Base-by-base conservation (phyloP, 2,329 filamentous ascomycete species). In the Fusarium sp. region DNA sequence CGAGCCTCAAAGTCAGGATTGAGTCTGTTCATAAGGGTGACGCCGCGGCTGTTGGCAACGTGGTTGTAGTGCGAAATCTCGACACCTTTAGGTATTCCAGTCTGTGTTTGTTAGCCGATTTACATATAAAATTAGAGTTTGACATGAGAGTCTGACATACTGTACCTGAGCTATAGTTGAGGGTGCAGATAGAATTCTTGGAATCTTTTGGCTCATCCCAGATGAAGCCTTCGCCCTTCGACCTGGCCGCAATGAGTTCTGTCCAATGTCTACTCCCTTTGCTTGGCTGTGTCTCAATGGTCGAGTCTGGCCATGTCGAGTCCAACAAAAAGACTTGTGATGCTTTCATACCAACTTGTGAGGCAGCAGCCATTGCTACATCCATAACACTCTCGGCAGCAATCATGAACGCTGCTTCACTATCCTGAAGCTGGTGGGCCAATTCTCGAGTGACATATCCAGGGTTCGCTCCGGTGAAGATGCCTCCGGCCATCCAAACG, bases 61-160 rank as follows among this genome's bases (percentile, higher is more conserved):
- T 93, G 92, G 70, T 93, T 91, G 62, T 83, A 82, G 78, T 96
- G 93, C n/a, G 89, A 88, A 67, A 96, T 91, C 78, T 92, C 89
- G 15, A 96, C 93, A 13, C 93, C 93, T 76, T 96, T 96, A 11
- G 93, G 92, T 6, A 93, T 84, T 8, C 93, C 93, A 0, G 93
- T 96, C 74, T 76, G 37, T 32, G 17, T 39, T 13, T 19, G 39
- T 70, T 50, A 71, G 61, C 35, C 17, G 17, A 19, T 13, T 46
- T 3, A 32, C 11, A n/a, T 15, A 3, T 24, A 20, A 7, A n/a
- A 24, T 26, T 17, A 22, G 32, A 20, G 6, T 22, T 11, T 3
- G 33, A 22, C 19, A 7, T 15, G 19, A 40, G 26, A 14, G 11
- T 28, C 5, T 17, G 32, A 56, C 74, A 28, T 74, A 76, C 74